phyloP scores from a whole-genome alignment of 2,329 filamentous ascomycete species.

The Dendryphion nanum region DNA sequence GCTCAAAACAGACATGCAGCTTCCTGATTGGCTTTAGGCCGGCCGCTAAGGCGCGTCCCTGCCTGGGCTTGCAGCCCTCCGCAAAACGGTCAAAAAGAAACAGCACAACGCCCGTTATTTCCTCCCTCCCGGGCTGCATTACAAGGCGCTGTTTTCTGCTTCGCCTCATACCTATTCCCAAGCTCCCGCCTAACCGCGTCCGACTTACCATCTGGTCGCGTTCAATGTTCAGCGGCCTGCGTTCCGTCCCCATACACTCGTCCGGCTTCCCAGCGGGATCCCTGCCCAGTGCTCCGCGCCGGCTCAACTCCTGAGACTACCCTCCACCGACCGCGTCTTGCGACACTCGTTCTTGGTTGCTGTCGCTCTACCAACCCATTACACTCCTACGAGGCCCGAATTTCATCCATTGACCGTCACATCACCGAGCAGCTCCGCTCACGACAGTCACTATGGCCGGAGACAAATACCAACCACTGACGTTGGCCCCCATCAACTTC shows the following conservation, averaged over 20 bases:
- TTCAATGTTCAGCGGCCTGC: no score
- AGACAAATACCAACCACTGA: constrained; percentile 36
- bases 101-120: no score
- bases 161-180: no score
- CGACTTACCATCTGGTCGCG: no score
- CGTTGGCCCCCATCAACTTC: constrained; percentile 40
- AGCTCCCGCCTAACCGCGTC: no score
- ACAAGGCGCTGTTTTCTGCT: no score
- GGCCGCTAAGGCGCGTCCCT: no score
- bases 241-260: background rate
- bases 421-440: constrained; percentile 1
- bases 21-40: no score
- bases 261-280: background rate
- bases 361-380: constrained; percentile 11
- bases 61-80: no score
- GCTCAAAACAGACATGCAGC: no score
- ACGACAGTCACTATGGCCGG: constrained; percentile 21
- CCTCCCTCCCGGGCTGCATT: no score
- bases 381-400: constrained; percentile 7
- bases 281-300: constrained; percentile 19
- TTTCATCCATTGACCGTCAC: constrained; percentile 9
- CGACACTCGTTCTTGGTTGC: constrained; percentile 9
- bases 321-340: constrained; percentile 4
- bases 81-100: no score
- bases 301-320: constrained; percentile 30